These are phyloP conservation scores for Pythium pyrilobum DNA, from an alignment of 352 stramenopile species.

Conservation along the genomic window DNA sequence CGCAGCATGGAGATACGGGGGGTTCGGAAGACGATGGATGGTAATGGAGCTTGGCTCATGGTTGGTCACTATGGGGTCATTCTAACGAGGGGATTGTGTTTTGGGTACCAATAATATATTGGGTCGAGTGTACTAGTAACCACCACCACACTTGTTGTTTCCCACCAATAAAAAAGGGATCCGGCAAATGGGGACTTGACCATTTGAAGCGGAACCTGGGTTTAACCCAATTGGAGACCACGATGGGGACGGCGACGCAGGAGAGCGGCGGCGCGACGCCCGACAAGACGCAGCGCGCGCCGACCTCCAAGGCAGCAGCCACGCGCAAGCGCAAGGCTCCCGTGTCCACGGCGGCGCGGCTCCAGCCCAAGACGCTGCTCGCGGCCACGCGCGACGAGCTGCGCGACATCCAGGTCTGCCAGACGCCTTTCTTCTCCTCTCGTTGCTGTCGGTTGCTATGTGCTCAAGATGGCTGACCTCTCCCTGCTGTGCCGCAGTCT, in stretches of 20 bases:
- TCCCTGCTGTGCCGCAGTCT: conserved; percentile 14
- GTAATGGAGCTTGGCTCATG: neutral
- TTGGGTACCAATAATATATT: too few species aligned
- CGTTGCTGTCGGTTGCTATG: neutral
- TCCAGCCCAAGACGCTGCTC: conserved; percentile 35
- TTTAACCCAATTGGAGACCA: too few species aligned
- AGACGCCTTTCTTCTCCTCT: neutral
- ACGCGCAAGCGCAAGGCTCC: conserved; percentile 28
- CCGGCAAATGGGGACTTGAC: too few species aligned
- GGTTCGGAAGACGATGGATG: neutral
- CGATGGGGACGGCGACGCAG: too few species aligned
- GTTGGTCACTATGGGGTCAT: neutral
- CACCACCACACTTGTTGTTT: too few species aligned
- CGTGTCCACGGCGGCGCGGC: conserved; percentile 26
- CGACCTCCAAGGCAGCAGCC: neutral
- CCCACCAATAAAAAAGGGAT: too few species aligned
- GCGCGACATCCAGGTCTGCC: conserved; percentile 34
- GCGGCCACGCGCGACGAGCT: conserved; percentile 42
- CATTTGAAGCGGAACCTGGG: too few species aligned
- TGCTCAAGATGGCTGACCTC: too few species aligned
- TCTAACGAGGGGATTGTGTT: too few species aligned
- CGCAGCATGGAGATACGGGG: neutral
- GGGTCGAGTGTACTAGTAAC: too few species aligned
- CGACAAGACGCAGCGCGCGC: conserved; percentile 5
- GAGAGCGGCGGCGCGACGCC: too few species aligned